Evolutionary conservation across 176 grass and related monocot species (phyloP), one percentile per base, ranked within the genome.

Genomic region (Carex parvula): DNA sequence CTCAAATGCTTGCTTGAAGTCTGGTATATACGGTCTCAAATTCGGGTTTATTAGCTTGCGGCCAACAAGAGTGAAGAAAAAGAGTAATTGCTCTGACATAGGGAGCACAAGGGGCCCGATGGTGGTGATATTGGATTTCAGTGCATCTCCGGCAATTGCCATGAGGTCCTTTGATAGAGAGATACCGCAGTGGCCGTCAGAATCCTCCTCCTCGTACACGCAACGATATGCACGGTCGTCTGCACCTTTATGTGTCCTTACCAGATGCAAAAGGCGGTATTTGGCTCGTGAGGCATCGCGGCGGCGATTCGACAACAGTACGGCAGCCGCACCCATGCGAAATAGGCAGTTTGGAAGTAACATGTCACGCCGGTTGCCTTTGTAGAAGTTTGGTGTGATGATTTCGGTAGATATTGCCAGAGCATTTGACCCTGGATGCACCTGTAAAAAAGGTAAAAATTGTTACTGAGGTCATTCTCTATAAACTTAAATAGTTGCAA

Each of bases 41-140:
- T 13, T 83, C 8, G 50, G 86, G 88, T 94, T 92, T 70, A 97
- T 65, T 67, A 94, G 69, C 85, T 89, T 97, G 16, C 94, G 92
- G 0, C 92, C 94, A 1, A 97, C 90, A 4, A 97, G 94, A 1
- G 86, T 87, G 86, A 97, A 90, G 87, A 97, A 94, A 85, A 97
- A 97, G 82, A 97, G 91, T 61, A 97, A 84, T 87, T 97, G 94
- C 88, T 97, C 94, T 24, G 94, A 97, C 86, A 94, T 92, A 65
- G 94, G 94, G 16, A 97, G 88, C 58, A 97, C 94, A 4, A 97
- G 90, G 6, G 94, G 94, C 2, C 94, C 94, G 15, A 97, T 94
- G 70, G 94, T 97, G 0, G 94, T 97, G 86, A 97, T 97, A 84
- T 97, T 97, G 29, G 94, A 97, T 86, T 94, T 97, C 35, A 97